A percentile compares a stretch with the other conserved stretches of the same genome.
These are phyloP conservation scores for Cornus kousa DNA, from an alignment of 148 eudicot genomes.

Conservation along the genomic window DNA sequence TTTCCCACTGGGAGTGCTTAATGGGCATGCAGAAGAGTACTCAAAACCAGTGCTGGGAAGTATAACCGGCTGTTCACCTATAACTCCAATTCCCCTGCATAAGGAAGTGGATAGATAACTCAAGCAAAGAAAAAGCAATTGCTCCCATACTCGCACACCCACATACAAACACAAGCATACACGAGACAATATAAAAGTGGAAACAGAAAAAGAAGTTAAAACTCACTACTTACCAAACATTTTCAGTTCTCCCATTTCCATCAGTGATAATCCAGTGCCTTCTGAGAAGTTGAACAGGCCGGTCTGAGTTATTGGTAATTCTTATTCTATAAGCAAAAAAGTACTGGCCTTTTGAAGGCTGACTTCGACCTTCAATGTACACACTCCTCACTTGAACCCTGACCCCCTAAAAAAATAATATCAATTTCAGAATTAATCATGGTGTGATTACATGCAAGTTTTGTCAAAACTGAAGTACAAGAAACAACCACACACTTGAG, in stretches of 20 bases:
- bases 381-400: slow-evolving; percentile 98
- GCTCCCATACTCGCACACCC: background rate
- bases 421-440: background rate
- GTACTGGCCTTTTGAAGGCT: slow-evolving; percentile 78
- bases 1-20: slow-evolving; percentile 83
- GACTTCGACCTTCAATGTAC: slow-evolving; percentile 85
- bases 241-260: slow-evolving; percentile 76
- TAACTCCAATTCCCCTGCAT: slow-evolving; percentile 85
- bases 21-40: slow-evolving; percentile 96
- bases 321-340: slow-evolving; percentile 93
- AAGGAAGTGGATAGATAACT: slow-evolving; percentile 13
- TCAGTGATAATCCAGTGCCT: slow-evolving; percentile 97
- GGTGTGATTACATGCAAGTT: slow-evolving; percentile 1
- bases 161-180: background rate
- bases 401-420: slow-evolving; percentile 53
- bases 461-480: background rate
- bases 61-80: slow-evolving; percentile 96
- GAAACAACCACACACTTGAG: background rate
- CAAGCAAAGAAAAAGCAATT: background rate
- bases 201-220: background rate
- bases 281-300: slow-evolving; percentile 92
- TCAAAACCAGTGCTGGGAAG: slow-evolving; percentile 96
- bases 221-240: slow-evolving; percentile 60
- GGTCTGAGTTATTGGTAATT: slow-evolving; percentile 88
- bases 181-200: background rate